A percentile compares a stretch with the other conserved stretches of the same genome.
phyloP scores from a whole-genome alignment of 192 early-diverging fungal genomes.

The Entophlyctis helioformis region DNA sequence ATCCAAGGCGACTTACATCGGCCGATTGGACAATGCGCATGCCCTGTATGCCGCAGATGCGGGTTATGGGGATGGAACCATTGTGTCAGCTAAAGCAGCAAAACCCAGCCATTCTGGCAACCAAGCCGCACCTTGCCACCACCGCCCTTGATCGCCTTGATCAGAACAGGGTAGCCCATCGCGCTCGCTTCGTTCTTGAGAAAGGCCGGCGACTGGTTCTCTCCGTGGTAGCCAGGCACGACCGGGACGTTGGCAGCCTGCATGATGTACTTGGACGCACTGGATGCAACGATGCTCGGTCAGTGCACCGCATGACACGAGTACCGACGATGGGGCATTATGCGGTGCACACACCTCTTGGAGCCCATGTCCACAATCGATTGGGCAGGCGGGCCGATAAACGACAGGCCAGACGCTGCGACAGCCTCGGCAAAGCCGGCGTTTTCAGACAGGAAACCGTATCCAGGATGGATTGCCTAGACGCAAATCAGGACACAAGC shows the following conservation, averaged over 20 bases:
- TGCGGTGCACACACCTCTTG: constrained; percentile 43
- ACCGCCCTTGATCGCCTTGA: constrained; percentile 95
- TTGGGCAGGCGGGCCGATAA: constrained; percentile 82
- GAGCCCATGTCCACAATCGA: constrained; percentile 89
- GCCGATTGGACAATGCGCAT: constrained; percentile 78
- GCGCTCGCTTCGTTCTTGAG: constrained; percentile 59
- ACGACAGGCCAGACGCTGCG: constrained; percentile 49
- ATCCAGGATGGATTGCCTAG: constrained; percentile 91
- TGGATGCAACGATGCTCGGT: too few species aligned
- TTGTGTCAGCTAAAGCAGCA: too few species aligned
- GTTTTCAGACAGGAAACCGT: constrained; percentile 94
- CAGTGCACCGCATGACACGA: background rate
- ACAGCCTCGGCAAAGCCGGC: constrained; percentile 73
- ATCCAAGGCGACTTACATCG: background rate
- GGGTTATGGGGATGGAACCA: too few species aligned
- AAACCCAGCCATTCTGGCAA: too few species aligned
- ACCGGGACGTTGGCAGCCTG: constrained; percentile 75
- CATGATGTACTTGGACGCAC: constrained; percentile 89
- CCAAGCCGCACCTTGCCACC: constrained; percentile 71
- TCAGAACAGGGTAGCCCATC: constrained; percentile 93
- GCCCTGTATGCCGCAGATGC: constrained; percentile 34
- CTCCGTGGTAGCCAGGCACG: constrained; percentile 91
- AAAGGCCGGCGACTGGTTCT: constrained; percentile 62
- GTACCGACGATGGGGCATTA: background rate
- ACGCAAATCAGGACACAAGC: background rate